Percentiles rank a stretch among this genome's conserved stretches.
phyloP scores from a whole-genome alignment of 768 basidiomycete species.

The Tulasnella sp. region DNA sequence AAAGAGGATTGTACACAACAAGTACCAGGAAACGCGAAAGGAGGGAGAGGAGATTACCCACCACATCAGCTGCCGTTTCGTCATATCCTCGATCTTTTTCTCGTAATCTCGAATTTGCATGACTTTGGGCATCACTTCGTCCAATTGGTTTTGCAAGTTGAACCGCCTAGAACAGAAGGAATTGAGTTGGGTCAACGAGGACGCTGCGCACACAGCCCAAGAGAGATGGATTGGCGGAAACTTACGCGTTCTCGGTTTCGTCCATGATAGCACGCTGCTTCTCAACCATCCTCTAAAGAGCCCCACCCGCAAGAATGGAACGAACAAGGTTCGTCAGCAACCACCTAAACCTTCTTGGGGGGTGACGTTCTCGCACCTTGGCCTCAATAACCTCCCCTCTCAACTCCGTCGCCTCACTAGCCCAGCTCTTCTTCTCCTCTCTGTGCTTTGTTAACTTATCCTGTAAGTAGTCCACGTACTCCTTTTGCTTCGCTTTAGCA shows the following conservation, averaged over 20 bases:
- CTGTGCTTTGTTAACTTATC: slow-evolving; percentile 64
- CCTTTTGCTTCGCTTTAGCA: slow-evolving; percentile 68
- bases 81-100: slow-evolving; percentile 72
- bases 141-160: slow-evolving; percentile 61
- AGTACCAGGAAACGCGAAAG: background rate
- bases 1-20: too few relatives aligned
- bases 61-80: slow-evolving; percentile 73
- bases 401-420: slow-evolving; percentile 56
- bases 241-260: slow-evolving; percentile 31
- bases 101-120: slow-evolving; percentile 79
- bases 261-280: slow-evolving; percentile 31
- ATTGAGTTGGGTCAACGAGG: background rate
- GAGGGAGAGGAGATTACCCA: slow-evolving; percentile 31
- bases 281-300: slow-evolving; percentile 23
- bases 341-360: background rate
- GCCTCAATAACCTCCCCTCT: slow-evolving; percentile 64
- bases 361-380: slow-evolving; percentile 37
- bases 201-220: too few relatives aligned
- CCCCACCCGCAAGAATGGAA: background rate
- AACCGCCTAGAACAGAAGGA: slow-evolving; percentile 43
- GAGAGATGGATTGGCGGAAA: too few relatives aligned
- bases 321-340: background rate
- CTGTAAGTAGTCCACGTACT: slow-evolving; percentile 78
- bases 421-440: slow-evolving; percentile 74
- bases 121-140: slow-evolving; percentile 75